phyloP scores from a whole-genome alignment of 352 stramenopile species.

The Phytophthora podocarpi region DNA sequence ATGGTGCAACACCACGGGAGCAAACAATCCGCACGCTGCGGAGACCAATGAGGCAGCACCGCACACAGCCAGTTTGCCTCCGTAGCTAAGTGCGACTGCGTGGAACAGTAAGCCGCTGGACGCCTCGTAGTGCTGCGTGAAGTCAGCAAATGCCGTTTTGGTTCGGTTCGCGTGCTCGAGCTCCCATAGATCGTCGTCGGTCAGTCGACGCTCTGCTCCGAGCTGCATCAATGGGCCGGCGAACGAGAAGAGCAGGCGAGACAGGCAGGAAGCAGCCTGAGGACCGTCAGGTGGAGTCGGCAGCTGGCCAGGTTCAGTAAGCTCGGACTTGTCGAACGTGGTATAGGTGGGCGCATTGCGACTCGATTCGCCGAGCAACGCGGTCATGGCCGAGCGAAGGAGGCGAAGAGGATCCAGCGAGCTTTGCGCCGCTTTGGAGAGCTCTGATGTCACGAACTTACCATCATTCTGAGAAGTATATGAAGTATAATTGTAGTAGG shows the following conservation, averaged over 20 bases:
- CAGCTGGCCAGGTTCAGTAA: not conserved
- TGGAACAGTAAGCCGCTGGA: conserved; percentile 15
- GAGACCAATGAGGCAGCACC: conserved; percentile 25
- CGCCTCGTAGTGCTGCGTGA: conserved; percentile 26
- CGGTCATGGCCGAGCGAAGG: too few relatives aligned
- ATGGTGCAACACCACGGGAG: conserved; percentile 46
- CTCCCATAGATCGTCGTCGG: conserved; percentile 35
- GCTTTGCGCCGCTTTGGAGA: too few relatives aligned
- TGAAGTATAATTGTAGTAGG: too few relatives aligned
- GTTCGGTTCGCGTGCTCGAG: conserved; percentile 30
- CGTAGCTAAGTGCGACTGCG: conserved; percentile 33
- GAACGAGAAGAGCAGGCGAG: conserved; percentile 38
- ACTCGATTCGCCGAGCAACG: conserved; percentile 2
- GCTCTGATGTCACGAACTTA: too few relatives aligned
- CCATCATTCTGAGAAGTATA: too few relatives aligned
- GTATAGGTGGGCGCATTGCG: not conserved
- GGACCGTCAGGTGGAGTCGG: not conserved
- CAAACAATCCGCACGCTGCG: conserved; percentile 29
- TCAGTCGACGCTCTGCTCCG: conserved; percentile 34
- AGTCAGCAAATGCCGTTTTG: conserved; percentile 19
- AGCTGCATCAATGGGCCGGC: conserved; percentile 35
- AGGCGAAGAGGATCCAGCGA: too few relatives aligned
- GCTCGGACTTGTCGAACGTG: conserved; percentile 18
- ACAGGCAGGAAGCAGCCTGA: conserved; percentile 16
- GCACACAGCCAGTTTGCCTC: conserved; percentile 13